Evolutionary conservation across 225 moss, liverwort and hornwort genomes (phyloP).

Genomic region (Pseudisothecium myosuroides): DNA sequence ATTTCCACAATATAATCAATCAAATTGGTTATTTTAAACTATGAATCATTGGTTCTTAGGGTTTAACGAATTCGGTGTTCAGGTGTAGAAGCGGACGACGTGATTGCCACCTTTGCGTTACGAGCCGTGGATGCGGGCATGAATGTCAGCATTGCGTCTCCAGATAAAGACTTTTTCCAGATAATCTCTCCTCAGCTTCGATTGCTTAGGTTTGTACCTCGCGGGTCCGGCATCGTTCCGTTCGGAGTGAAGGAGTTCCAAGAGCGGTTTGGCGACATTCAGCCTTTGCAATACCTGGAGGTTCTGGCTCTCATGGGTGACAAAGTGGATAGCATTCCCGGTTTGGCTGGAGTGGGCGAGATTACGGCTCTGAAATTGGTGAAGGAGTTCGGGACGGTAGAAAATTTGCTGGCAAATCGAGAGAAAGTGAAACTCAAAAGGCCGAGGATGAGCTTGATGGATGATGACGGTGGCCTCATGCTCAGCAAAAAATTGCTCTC

Average conservation of each 20-base stretch:
- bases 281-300: slow-evolving; percentile 36
- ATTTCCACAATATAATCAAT: not conserved
- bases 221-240: slow-evolving; percentile 32
- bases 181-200: slow-evolving; percentile 29
- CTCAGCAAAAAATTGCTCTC: slow-evolving; percentile 38
- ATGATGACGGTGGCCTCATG: slow-evolving; percentile 18
- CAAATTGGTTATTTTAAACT: not conserved
- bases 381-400: slow-evolving; percentile 29
- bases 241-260: slow-evolving; percentile 48
- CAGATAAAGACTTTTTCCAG: slow-evolving; percentile 58
- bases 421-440: slow-evolving; percentile 32
- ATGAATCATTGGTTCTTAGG: not conserved
- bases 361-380: slow-evolving; percentile 45
- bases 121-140: slow-evolving; percentile 33
- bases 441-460: slow-evolving; percentile 31
- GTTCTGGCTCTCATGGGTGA: slow-evolving; percentile 46
- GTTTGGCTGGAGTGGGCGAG: slow-evolving; percentile 46
- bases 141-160: slow-evolving; percentile 45
- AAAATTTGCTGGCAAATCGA: slow-evolving; percentile 28
- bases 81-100: slow-evolving; percentile 62
- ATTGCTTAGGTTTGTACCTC: slow-evolving; percentile 29
- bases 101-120: slow-evolving; percentile 36
- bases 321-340: slow-evolving; percentile 43
- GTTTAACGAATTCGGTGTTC: not conserved
- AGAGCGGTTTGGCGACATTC: slow-evolving; percentile 35